These are phyloP conservation scores for Capronia coronata DNA, from an alignment of 2,329 filamentous ascomycete genomes.

Conservation along the genomic window DNA sequence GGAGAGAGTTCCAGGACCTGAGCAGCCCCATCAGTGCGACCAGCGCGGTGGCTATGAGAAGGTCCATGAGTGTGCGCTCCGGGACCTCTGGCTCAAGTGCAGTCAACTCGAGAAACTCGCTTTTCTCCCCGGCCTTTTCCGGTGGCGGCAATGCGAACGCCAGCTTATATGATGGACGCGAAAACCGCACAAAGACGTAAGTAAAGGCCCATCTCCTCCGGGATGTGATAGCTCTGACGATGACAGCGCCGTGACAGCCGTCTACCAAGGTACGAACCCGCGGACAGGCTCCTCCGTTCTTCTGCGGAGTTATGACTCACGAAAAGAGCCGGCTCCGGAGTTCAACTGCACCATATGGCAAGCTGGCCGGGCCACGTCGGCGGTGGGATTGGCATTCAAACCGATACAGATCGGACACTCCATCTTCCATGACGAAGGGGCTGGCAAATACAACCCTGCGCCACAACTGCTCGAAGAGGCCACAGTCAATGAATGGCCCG, in stretches of 20 bases:
- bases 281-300: slow-evolving; percentile 63
- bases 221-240: slow-evolving; percentile 10
- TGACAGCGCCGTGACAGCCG: slow-evolving; percentile 73
- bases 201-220: slow-evolving; percentile 34
- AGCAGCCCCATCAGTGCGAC: slow-evolving; percentile 32
- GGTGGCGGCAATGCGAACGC: slow-evolving; percentile 78
- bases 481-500: slow-evolving; percentile 91
- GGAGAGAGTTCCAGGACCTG: slow-evolving; percentile 44
- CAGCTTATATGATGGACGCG: slow-evolving; percentile 76
- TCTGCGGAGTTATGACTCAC: slow-evolving; percentile 88
- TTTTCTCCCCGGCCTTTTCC: slow-evolving; percentile 22
- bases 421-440: slow-evolving; percentile 86
- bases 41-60: slow-evolving; percentile 15
- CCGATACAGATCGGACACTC: slow-evolving; percentile 91
- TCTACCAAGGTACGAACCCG: slow-evolving; percentile 70
- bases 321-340: slow-evolving; percentile 82
- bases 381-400: slow-evolving; percentile 90
- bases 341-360: slow-evolving; percentile 96
- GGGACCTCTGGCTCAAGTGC: slow-evolving; percentile 75
- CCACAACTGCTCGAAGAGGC: slow-evolving; percentile 84
- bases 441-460: slow-evolving; percentile 84
- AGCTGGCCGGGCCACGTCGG: slow-evolving; percentile 86
- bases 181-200: slow-evolving; percentile 84
- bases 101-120: slow-evolving; percentile 16
- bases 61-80: slow-evolving; percentile 39